Conservation (phyloP, 1,139 yeast genomes). For the Hemisphaericaspora xylofermentans region DNA sequence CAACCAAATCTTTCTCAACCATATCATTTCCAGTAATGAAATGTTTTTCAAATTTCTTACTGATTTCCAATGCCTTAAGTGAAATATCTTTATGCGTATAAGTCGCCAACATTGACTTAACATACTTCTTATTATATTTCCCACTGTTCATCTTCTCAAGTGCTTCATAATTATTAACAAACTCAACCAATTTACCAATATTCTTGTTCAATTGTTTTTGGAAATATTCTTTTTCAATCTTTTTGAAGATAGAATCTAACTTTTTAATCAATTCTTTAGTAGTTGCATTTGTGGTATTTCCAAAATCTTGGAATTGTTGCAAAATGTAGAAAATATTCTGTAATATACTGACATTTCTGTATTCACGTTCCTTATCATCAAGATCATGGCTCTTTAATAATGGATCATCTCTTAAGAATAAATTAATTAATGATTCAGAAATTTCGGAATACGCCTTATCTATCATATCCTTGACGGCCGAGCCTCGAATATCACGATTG, state of each 20-base stretch:
- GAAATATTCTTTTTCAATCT: slow-evolving; percentile 43
- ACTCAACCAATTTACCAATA: slow-evolving; percentile 64
- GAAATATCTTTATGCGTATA: slow-evolving; percentile 62
- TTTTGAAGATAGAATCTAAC: slow-evolving; percentile 48
- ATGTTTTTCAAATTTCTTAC: slow-evolving; percentile 58
- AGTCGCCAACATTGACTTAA: slow-evolving; percentile 55
- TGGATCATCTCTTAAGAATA: slow-evolving; percentile 45
- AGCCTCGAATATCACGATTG: slow-evolving; percentile 23
- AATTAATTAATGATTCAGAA: slow-evolving; percentile 34
- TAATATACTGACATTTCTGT: slow-evolving; percentile 58
- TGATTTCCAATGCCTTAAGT: slow-evolving; percentile 54
- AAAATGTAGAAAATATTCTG: slow-evolving; percentile 62
- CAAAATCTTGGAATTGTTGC: slow-evolving; percentile 45
- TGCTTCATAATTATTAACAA: slow-evolving; percentile 64
- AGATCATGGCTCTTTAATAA: slow-evolving; percentile 45
- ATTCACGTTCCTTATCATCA: slow-evolving; percentile 57
- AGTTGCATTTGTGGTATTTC: slow-evolving; percentile 25
- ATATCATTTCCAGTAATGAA: slow-evolving; percentile 45
- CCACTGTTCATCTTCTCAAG: slow-evolving; percentile 45
- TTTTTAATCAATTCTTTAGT: slow-evolving; percentile 41
- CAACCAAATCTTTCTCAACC: slow-evolving; percentile 48
- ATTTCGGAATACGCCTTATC: slow-evolving; percentile 42
- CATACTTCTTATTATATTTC: slow-evolving; percentile 58
- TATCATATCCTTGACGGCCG: slow-evolving; percentile 34
- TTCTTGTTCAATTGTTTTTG: slow-evolving; percentile 44